These are phyloP conservation scores for Pulveroboletus sp. DNA, from an alignment of 768 basidiomycete species.

Conservation along the genomic window DNA sequence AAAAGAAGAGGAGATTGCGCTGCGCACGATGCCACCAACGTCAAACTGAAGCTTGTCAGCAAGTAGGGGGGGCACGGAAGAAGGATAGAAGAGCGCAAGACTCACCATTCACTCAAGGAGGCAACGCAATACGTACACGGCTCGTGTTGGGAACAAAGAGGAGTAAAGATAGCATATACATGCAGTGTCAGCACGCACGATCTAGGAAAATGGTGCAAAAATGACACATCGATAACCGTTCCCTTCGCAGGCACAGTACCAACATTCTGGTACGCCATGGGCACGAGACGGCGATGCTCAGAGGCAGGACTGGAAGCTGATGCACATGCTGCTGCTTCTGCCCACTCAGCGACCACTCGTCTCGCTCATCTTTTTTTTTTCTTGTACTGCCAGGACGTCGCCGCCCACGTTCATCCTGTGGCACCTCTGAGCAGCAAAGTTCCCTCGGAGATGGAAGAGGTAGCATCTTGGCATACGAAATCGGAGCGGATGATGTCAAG, in stretches of 20 bases:
- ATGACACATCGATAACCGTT: constrained; percentile 11
- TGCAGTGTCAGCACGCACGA: constrained; percentile 18
- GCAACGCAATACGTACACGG: constrained; percentile 19
- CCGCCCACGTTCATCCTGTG: constrained; percentile 1
- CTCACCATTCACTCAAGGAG: constrained; percentile 14
- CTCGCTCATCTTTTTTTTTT: constrained; percentile 16
- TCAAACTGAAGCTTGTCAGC: constrained; percentile 20
- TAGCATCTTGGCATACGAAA: not conserved
- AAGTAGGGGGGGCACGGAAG: not conserved
- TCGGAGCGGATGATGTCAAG: not conserved
- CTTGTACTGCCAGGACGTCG: constrained; percentile 14
- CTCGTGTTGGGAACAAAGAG: constrained; percentile 15
- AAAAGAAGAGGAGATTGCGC: constrained; percentile 1
- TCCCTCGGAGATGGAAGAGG: constrained; percentile 23
- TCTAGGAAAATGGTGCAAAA: constrained; percentile 11
- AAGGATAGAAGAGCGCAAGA: constrained; percentile 11
- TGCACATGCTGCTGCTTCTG: constrained; percentile 23
- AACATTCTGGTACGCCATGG: constrained; percentile 6
- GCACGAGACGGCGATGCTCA: constrained; percentile 20
- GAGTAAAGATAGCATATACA: constrained; percentile 21
- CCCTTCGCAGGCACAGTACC: constrained; percentile 12
- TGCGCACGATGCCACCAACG: not conserved
- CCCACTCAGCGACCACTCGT: constrained; percentile 27
- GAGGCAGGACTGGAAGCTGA: constrained; percentile 24
- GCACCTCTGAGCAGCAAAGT: not conserved